phyloP scores from a whole-genome alignment of 129 eudicot genomes.

The Flaveria sonorensis region DNA sequence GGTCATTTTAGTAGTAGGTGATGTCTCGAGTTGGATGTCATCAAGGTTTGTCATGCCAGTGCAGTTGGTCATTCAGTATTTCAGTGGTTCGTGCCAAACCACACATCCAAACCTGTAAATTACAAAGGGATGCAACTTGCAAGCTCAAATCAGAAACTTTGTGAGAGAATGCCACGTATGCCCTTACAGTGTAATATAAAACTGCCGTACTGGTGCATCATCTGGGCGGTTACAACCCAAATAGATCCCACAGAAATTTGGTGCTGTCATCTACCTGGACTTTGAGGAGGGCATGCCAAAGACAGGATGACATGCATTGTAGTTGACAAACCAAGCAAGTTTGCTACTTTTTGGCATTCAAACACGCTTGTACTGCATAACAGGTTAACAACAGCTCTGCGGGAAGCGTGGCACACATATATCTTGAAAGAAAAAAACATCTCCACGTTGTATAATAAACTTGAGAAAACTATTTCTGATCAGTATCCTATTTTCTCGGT shows the following conservation, averaged over 20 bases:
- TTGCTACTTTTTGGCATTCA: constrained; percentile 1
- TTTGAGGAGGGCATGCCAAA: background rate
- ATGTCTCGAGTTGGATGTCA: background rate
- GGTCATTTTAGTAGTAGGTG: background rate
- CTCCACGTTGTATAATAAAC: background rate
- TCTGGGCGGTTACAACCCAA: background rate
- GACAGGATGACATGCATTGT: background rate
- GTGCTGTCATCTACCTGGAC: background rate
- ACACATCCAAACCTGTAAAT: background rate
- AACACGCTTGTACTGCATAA: background rate
- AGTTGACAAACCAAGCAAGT: background rate
- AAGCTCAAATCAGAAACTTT: background rate
- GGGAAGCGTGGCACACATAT: background rate
- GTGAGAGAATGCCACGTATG: background rate
- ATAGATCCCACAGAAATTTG: too few relatives aligned
- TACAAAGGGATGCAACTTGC: background rate
- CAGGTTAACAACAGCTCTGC: background rate
- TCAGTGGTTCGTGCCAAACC: background rate
- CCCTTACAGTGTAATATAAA: background rate
- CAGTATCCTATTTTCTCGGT: background rate
- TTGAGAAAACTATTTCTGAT: background rate
- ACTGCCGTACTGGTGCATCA: background rate
- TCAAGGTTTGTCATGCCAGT: background rate
- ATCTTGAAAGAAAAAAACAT: background rate
- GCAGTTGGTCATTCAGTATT: background rate